phyloP scores from a whole-genome alignment of 257 asterid species.

The Schizonepeta tenuifolia region DNA sequence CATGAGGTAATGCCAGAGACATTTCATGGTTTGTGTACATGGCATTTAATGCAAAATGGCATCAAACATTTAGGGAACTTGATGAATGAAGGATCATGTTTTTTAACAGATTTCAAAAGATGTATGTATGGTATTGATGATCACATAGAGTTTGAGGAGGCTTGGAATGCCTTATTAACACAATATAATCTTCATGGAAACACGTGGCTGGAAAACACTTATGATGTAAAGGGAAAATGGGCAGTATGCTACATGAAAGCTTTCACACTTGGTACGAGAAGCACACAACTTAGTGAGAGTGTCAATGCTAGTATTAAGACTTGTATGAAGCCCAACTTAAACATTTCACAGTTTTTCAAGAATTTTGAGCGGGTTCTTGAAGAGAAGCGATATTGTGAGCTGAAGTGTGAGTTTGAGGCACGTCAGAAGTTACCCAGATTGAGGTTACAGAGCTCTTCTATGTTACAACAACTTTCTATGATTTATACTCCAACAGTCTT shows the following conservation, averaged over 20 bases:
- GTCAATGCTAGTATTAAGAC: neutral
- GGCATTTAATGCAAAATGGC: no score
- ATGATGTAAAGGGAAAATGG: neutral
- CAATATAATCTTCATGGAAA: neutral
- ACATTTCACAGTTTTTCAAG: neutral
- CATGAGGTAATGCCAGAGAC: no score
- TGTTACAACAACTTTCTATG: neutral
- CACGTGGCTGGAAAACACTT: neutral
- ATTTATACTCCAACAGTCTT: neutral
- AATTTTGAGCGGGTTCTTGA: no score
- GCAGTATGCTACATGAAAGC: neutral
- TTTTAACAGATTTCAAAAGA: conserved; percentile 1
- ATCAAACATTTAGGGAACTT: neutral
- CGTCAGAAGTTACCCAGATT: no score
- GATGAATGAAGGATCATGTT: conserved; percentile 4
- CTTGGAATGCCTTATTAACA: neutral
- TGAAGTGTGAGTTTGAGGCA: no score
- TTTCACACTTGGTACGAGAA: neutral
- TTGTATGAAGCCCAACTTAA: neutral
- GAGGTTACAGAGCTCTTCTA: neutral
- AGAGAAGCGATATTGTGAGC: no score
- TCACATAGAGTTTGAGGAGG: neutral
- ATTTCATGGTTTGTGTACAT: no score
- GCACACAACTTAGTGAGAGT: neutral
- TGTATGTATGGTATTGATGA: conserved; percentile 8